Evolutionary conservation across 371 early-diverging fungal genomes (phyloP), one percentile per base, ranked within the genome.

Genomic region (Saksenaea vasiformis): DNA sequence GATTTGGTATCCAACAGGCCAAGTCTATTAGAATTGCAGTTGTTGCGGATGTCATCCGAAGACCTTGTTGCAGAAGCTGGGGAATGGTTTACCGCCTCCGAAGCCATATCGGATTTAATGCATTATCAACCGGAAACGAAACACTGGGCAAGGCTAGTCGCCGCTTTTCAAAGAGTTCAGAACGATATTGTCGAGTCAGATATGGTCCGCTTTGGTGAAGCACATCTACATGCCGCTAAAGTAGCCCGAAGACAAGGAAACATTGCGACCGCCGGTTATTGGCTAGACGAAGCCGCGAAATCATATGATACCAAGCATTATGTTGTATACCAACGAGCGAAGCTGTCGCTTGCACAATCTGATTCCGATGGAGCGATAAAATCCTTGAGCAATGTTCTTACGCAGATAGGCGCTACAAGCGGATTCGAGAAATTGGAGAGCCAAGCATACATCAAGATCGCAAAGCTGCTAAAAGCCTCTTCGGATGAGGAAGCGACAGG

Each of bases 241-340:
- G 64, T 72, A 1, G 75, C 80, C 14, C 71, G 72, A 2, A 65
- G 67, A 35, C 71, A 73, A 60, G 62, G 60, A 17, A 77, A 77
- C 31, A 69, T 67, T 1, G 2, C 9, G 3, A 60, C 67, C 17
- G 77, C 77, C 0, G 56, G 65, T 5, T 34, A 28, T 11, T 62
- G 75, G 41, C 55, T 73, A 8, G 57, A 64, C 8, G 36, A 43
- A 13, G 60, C 56, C 17, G 62, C 58, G n/a, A 58, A 58, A 35
- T n/a, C 56, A n/a, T 28, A 62, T 1, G 59, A 67, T 24, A 54
- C 34, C 19, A 39, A 39, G 26, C 13, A 62, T 53, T 22, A 36
- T 22, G 54, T 22, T 22, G 1, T 55, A 27, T 55, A 55, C 15
- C 35, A 55, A 19, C 31, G 31, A 2, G 31, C 56, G 15, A 31